phyloP scores from a whole-genome alignment of 1,284 basidiomycete genomes.

The Leccinum subrobustum region DNA sequence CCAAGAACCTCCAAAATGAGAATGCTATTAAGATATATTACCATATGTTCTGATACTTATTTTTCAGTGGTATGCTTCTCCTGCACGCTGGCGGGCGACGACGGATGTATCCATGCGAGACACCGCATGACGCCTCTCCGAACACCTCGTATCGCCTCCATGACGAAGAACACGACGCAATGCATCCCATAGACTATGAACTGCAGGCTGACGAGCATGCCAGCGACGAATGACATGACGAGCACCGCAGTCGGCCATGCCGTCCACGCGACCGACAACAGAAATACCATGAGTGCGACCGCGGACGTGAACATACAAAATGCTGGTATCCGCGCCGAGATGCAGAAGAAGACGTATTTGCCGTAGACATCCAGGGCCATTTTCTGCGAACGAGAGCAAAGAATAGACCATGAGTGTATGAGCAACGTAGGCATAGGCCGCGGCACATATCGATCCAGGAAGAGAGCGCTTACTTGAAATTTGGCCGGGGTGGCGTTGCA shows the following conservation, averaged over 20 bases:
- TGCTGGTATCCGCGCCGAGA: conserved; percentile 60
- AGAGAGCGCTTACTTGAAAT: conserved; percentile 46
- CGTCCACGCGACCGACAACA: conserved; percentile 56
- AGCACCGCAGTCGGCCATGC: conserved; percentile 62
- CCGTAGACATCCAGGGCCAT: conserved; percentile 56
- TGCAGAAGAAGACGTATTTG: conserved; percentile 63
- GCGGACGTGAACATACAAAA: conserved; percentile 55
- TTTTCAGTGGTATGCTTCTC: conserved; percentile 12
- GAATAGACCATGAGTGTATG: background rate
- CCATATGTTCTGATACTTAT: conserved; percentile 1
- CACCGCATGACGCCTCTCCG: conserved; percentile 17
- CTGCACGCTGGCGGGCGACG: conserved; percentile 2
- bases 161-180: conserved; percentile 24
- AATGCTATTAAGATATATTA: background rate
- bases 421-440: background rate
- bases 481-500: conserved; percentile 46
- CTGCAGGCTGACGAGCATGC: conserved; percentile 57
- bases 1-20: background rate
- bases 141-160: conserved; percentile 5
- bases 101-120: conserved; percentile 13
- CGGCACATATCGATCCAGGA: background rate
- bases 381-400: conserved; percentile 31
- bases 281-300: conserved; percentile 54
- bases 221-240: conserved; percentile 53
- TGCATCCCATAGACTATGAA: conserved; percentile 61